Evolutionary conservation across 305 asterid genomes (phyloP).

Genomic region (Fraxinus sp.): DNA sequence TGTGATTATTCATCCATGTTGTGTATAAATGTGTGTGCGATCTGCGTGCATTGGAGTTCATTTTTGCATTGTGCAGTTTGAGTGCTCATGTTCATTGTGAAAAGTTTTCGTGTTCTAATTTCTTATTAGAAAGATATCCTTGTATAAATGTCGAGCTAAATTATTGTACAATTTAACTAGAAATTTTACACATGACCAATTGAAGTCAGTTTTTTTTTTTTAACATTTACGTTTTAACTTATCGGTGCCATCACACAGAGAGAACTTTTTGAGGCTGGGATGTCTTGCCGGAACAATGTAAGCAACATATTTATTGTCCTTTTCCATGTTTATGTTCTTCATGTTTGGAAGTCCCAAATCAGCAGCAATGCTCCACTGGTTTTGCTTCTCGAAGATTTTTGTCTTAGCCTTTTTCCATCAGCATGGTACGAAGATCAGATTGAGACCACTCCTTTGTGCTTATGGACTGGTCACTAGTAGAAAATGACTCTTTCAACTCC

Average conservation of each 20-base stretch:
- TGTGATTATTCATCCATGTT: neutral
- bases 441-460: conserved; percentile 22
- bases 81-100: neutral
- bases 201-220: neutral
- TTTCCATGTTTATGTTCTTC: conserved; percentile 15
- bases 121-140: neutral
- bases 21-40: neutral
- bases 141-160: neutral
- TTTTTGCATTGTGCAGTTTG: neutral
- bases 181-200: neutral
- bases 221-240: neutral
- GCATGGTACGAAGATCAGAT: conserved; percentile 30
- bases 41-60: neutral
- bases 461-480: conserved; percentile 13
- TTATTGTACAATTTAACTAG: neutral
- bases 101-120: neutral
- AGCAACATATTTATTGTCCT: neutral
- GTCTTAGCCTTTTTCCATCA: conserved; percentile 3
- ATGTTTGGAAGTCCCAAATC: conserved; percentile 23
- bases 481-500: conserved; percentile 12
- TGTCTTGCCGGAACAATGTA: neutral
- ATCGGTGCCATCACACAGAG: neutral
- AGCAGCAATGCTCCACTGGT: neutral
- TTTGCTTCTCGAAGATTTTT: too few relatives aligned
- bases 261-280: neutral